Evolutionary conservation across 1,139 yeast genomes (phyloP).

Genomic region (Komagataea norvegica): DNA sequence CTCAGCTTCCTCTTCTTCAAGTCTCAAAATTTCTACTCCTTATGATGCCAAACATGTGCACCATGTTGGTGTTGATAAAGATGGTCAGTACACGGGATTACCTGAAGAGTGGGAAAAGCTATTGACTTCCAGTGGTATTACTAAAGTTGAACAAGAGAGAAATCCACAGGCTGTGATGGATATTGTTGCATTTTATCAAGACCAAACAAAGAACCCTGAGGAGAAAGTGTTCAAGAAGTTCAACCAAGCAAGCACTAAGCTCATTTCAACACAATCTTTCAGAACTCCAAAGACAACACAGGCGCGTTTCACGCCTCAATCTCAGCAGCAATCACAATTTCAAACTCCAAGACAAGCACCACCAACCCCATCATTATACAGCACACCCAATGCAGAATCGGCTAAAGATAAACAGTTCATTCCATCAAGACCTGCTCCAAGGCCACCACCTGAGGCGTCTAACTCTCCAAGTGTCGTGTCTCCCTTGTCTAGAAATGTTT

Average conservation of each 20-base stretch:
- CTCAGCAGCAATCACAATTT: constrained; percentile 15
- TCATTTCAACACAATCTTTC: constrained; percentile 28
- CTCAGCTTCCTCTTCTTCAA: constrained; percentile 29
- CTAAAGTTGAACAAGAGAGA: constrained; percentile 77
- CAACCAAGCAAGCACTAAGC: constrained; percentile 32
- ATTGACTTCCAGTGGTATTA: constrained; percentile 79
- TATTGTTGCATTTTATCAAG: constrained; percentile 83
- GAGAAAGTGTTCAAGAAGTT: constrained; percentile 74
- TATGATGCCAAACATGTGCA: constrained; percentile 87
- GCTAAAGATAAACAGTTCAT: constrained; percentile 45
- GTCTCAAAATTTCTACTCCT: constrained; percentile 77
- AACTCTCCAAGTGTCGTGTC: constrained; percentile 23
- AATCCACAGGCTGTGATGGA: constrained; percentile 95
- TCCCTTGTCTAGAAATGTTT: constrained; percentile 23
- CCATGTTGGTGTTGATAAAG: constrained; percentile 84
- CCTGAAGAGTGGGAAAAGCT: constrained; percentile 91
- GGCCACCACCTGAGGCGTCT: constrained; percentile 34
- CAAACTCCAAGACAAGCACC: constrained; percentile 26
- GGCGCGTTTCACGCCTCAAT: constrained; percentile 28
- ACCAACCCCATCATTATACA: constrained; percentile 6
- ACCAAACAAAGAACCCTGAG: constrained; percentile 58
- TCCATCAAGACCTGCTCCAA: constrained; percentile 69
- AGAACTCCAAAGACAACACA: constrained; percentile 29
- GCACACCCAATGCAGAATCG: constrained; percentile 16
- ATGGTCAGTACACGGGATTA: constrained; percentile 83